Base-by-base conservation (phyloP, 1,284 basidiomycete genomes). In the Heterobasidion parviporum region DNA sequence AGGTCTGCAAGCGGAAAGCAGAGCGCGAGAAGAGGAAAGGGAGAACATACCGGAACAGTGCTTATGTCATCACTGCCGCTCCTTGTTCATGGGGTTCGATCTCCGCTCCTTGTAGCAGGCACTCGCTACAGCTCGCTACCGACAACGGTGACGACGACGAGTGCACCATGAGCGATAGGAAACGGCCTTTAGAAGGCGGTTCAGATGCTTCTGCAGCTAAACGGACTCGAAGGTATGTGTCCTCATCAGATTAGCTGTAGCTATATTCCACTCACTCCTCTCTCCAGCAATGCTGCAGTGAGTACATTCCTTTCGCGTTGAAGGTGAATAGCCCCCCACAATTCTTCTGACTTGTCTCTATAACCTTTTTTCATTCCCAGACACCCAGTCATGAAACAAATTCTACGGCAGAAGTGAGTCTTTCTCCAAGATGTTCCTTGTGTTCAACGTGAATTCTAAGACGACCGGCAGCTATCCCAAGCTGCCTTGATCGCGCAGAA, bases 401-500 rank as follows among this genome's bases (percentile, higher is more conserved):
- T 12, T 41, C 38, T 41, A n/a, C 38, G n/a, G 38, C 10, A 41
- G 38, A 10, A n/a, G 38, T 41, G n/a, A 41, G 38, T n/a, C 10
- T n/a, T 12, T 8, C 38, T 3, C n/a, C 38, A 10, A 8, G 10
- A n/a, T n/a, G 12, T 41, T 8, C 38, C n/a, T 12, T 54, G 54
- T 14, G 44, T 48, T 48, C 36, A 18, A 35, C 33, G 26, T 26
- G 8, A n/a, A 8, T n/a, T n/a, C 47, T 48, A 45, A 49, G 18
- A 54, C 53, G 32, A 26, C 16, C 38, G 26, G n/a, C 53, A 80
- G 78, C 56, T 75, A 48, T 74, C 78, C 50, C 71, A 72, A 63
- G 78, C 80, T 61, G 84, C 80, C 49, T 76, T 89, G 63, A 89
- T 91, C 57, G 83, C 84, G 43, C 83, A 86, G 71, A 91, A 90